Evolutionary conservation across 2,329 filamentous ascomycete species (phyloP).

Genomic region (Sporothrix luriei): DNA sequence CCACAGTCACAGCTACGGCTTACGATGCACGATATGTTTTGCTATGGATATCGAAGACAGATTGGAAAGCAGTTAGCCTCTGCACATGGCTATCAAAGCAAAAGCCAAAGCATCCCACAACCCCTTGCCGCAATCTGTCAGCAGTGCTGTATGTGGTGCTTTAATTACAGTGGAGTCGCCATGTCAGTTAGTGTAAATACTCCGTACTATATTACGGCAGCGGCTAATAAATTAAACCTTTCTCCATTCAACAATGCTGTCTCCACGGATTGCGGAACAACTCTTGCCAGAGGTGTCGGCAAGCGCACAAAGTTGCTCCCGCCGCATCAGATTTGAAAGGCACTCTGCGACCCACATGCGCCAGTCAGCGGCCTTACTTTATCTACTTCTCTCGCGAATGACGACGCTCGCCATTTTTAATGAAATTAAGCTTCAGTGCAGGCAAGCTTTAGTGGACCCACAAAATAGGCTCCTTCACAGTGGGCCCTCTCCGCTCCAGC

Average conservation of each 20-base stretch:
- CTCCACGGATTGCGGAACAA: not conserved
- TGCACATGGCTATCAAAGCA: not conserved
- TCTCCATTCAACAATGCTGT: too few species aligned
- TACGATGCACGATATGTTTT: not conserved
- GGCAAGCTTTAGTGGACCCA: not conserved
- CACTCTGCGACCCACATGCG: too few species aligned
- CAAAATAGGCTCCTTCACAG: not conserved
- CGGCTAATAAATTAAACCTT: too few species aligned
- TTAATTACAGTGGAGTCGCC: not conserved
- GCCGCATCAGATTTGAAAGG: not conserved
- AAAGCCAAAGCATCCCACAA: not conserved
- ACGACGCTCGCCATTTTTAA: not conserved
- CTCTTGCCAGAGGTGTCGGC: too few species aligned
- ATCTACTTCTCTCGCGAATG: not conserved
- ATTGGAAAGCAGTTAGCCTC: not conserved
- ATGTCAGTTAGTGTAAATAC: not conserved
- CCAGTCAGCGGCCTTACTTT: not conserved
- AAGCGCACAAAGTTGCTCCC: slow-evolving; percentile 11
- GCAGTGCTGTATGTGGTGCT: not conserved
- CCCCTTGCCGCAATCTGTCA: not conserved
- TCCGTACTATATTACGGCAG: too few species aligned
- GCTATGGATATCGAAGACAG: not conserved
- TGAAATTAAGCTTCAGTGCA: not conserved
- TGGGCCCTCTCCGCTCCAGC: not conserved
- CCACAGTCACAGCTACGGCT: not conserved